A percentile compares a stretch with the other conserved stretches of the same genome.
Evolutionary conservation across 1,284 basidiomycete species (phyloP).

Genomic region (Trichosporon ovoides): DNA sequence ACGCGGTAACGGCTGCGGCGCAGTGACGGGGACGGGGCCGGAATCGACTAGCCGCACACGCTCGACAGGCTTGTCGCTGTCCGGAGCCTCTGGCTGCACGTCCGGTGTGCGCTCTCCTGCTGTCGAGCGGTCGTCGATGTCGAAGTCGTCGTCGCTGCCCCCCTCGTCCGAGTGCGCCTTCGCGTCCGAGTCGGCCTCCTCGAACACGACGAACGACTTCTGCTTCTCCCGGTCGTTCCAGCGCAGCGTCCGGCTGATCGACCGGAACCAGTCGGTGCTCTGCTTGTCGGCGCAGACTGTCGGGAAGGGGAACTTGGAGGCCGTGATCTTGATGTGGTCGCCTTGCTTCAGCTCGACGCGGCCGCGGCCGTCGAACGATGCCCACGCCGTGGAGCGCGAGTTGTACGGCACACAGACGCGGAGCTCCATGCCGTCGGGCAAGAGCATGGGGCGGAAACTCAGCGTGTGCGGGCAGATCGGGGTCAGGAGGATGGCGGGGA

Average conservation of each 20-base stretch:
- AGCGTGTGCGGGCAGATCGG: conserved; percentile 98
- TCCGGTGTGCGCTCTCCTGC: conserved; percentile 28
- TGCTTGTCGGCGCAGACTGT: conserved; percentile 97
- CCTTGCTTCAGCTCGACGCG: conserved; percentile 95
- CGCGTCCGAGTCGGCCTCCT: conserved; percentile 57
- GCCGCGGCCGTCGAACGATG: conserved; percentile 94
- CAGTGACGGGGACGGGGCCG: conserved; percentile 6
- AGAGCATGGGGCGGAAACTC: conserved; percentile 95
- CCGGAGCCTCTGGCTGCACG: conserved; percentile 4
- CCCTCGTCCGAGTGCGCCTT: conserved; percentile 3
- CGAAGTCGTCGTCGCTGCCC: conserved; percentile 69
- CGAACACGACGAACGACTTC: conserved; percentile 96
- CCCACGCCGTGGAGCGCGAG: conserved; percentile 97
- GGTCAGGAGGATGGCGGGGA: conserved; percentile 91
- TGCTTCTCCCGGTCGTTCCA: conserved; percentile 98
- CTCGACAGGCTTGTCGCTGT: too few relatives aligned
- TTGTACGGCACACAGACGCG: conserved; percentile 98
- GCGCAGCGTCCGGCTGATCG: conserved; percentile 90
- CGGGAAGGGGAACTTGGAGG: conserved; percentile 96
- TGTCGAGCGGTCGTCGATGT: conserved; percentile 71
- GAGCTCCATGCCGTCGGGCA: conserved; percentile 98
- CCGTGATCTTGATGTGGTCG: conserved; percentile 98
- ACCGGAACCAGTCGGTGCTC: conserved; percentile 96
- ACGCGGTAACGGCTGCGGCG: background rate
- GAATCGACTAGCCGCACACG: background rate